Conservation (phyloP, 2,329 filamentous ascomycete species). For the Triangularia verruculosa region DNA sequence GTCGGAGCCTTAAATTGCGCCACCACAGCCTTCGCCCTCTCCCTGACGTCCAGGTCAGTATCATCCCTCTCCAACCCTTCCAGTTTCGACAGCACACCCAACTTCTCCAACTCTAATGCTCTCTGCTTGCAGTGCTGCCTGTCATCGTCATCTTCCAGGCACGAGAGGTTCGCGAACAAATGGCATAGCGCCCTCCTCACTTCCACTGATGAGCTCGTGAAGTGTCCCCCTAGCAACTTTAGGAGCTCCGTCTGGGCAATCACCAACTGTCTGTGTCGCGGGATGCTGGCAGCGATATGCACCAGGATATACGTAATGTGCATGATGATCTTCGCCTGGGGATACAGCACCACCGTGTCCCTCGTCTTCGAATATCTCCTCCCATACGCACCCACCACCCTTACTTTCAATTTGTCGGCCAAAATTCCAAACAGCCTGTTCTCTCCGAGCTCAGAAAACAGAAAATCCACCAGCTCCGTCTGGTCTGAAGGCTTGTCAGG, state of each 20-base stretch:
- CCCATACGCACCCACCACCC: constrained; percentile 52
- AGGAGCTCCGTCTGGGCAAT: constrained; percentile 75
- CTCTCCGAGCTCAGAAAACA: constrained; percentile 73
- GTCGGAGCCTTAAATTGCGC: constrained; percentile 59
- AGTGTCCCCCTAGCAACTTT: constrained; percentile 68
- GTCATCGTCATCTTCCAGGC: constrained; percentile 72
- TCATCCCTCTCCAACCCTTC: constrained; percentile 62
- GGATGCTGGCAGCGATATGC: constrained; percentile 80
- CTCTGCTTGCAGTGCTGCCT: constrained; percentile 62
- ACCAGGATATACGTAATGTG: constrained; percentile 79
- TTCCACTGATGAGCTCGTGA: constrained; percentile 67
- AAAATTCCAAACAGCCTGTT: constrained; percentile 79
- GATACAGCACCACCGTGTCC: constrained; percentile 49
- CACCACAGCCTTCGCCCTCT: constrained; percentile 76
- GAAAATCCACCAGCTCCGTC: constrained; percentile 76
- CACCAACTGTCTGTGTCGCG: constrained; percentile 73
- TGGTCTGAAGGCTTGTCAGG: constrained; percentile 43
- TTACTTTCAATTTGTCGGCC: constrained; percentile 69
- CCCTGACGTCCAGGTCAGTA: constrained; percentile 74
- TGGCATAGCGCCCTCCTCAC: constrained; percentile 79
- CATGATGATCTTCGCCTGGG: constrained; percentile 68
- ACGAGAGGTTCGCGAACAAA: constrained; percentile 81
- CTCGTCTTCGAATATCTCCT: constrained; percentile 37
- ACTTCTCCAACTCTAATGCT: constrained; percentile 62
- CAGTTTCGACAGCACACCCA: constrained; percentile 69